These are phyloP conservation scores for Myriosclerotinia scirpicola DNA, from an alignment of 2,329 filamentous ascomycete species.

Conservation along the genomic window DNA sequence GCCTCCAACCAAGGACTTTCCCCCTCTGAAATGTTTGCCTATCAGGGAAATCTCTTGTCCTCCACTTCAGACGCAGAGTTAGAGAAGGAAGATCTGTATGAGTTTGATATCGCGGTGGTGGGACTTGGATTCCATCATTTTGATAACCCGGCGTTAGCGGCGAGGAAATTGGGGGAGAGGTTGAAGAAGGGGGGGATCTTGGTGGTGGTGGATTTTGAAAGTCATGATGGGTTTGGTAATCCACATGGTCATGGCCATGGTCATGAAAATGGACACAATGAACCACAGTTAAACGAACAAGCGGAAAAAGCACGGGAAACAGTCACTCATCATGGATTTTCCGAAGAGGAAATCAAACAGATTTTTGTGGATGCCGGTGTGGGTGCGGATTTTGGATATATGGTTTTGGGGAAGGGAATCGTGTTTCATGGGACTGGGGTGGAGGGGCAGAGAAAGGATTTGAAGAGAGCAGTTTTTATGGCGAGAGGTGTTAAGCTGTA, in stretches of 20 bases:
- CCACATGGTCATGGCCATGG: constrained; percentile 28
- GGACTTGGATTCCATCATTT: constrained; percentile 68
- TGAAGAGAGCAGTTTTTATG: constrained; percentile 33
- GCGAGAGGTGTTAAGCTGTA: constrained; percentile 29
- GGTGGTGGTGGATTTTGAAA: constrained; percentile 66
- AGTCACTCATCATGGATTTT: constrained; percentile 67
- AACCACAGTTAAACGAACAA: constrained; percentile 3
- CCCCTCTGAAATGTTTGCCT: constrained; percentile 54
- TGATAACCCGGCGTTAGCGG: constrained; percentile 60
- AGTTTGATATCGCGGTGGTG: constrained; percentile 67
- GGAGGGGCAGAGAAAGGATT: constrained; percentile 20
- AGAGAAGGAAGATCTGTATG: constrained; percentile 52
- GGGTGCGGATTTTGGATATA: constrained; percentile 55
- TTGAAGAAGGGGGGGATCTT: constrained; percentile 66
- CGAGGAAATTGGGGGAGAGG: constrained; percentile 58
- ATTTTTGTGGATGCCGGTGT: constrained; percentile 66
- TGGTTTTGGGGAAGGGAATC: constrained; percentile 36
- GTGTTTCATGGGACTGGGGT: constrained; percentile 30
- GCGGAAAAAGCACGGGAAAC: constrained; percentile 48
- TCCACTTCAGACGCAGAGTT: neutral
- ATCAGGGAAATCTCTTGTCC: constrained; percentile 56
- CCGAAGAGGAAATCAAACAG: constrained; percentile 54
- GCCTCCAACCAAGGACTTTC: constrained; percentile 56
- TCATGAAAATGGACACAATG: constrained; percentile 33
- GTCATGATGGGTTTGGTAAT: constrained; percentile 45